Base-by-base conservation (phyloP, 257 asterid species). In the Petunia axillaris region DNA sequence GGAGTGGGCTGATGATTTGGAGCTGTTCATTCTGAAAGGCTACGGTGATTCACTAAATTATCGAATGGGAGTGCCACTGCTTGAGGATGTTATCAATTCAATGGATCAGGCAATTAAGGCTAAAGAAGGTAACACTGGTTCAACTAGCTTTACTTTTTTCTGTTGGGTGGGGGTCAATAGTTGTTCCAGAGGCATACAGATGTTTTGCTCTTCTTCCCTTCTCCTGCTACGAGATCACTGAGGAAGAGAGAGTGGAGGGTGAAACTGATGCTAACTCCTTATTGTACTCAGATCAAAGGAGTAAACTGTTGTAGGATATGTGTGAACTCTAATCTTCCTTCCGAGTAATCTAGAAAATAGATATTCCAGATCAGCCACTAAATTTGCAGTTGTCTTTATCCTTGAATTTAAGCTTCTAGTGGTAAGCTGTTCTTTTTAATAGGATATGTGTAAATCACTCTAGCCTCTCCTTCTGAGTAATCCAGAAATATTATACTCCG, bases 1-100 rank as follows among this genome's bases (percentile, higher is more conserved):
- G 89, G 98, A 94, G 89, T 96, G 98, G 98, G 70, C 98, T 38
- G 98, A 96, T 87, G 98, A 96, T 84, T 83, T 96, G 87, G 98
- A 94, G 90, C 87, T 91, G 71, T 96, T 96, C 87, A 81, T 94
- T 59, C 82, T 91, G 76, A 96, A 92, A 87, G 98, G 98, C 71
- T 94, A 96, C 82, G 99, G 98, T 80, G 91, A 94, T 88, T 85
- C 97, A 48, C 84, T 96, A 78, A 96, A 96, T 83, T 94, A 96
- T 82, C 90, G 85, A 74, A 96, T 96, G 99, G 98, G 98, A 79
- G 97, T 91, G 82, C 97, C 98, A 39, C 87, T 96, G 87, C 98
- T 94, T 78, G 87, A 84, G 83, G 98, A 96, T 90, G 97, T 96
- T 73, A 80, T 96, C 82, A 93, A 84, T 86, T 92, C 99, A 5